Conservation (phyloP, 2,329 filamentous ascomycete species). For the Penicillium sp. region DNA sequence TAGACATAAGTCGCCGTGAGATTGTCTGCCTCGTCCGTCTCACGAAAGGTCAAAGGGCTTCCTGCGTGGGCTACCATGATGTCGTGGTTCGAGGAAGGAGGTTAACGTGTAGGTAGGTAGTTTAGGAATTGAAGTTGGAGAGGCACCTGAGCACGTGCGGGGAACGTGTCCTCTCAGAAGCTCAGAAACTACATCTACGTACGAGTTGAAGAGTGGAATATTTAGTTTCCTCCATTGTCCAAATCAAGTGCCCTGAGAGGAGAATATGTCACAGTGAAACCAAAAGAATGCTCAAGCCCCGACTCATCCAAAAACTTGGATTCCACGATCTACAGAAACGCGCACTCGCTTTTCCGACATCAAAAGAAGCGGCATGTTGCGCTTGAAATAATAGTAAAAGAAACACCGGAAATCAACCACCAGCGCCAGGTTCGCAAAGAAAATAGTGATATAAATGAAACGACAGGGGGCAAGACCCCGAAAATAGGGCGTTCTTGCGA, state of each 20-base stretch:
- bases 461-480: slow-evolving; percentile 5
- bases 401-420: slow-evolving; percentile 30
- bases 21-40: slow-evolving; percentile 50
- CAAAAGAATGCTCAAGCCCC: slow-evolving; percentile 9
- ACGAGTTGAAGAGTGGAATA: background rate
- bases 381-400: slow-evolving; percentile 8
- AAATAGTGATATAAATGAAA: slow-evolving; percentile 14
- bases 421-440: slow-evolving; percentile 29
- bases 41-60: slow-evolving; percentile 27
- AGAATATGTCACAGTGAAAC: slow-evolving; percentile 17
- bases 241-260: slow-evolving; percentile 20
- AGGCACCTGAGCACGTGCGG: slow-evolving; percentile 14
- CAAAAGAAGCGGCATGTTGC: slow-evolving; percentile 15
- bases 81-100: background rate
- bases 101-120: background rate
- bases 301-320: slow-evolving; percentile 1
- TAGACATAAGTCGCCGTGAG: slow-evolving; percentile 49
- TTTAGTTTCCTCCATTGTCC: slow-evolving; percentile 2
- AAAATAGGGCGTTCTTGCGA: slow-evolving; percentile 3
- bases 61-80: slow-evolving; percentile 1
- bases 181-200: background rate
- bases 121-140: background rate
- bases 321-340: slow-evolving; percentile 16
- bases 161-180: slow-evolving; percentile 1
- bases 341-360: slow-evolving; percentile 12